Conservation (phyloP, 495 filamentous ascomycete species). For the Xylaria grammica region DNA sequence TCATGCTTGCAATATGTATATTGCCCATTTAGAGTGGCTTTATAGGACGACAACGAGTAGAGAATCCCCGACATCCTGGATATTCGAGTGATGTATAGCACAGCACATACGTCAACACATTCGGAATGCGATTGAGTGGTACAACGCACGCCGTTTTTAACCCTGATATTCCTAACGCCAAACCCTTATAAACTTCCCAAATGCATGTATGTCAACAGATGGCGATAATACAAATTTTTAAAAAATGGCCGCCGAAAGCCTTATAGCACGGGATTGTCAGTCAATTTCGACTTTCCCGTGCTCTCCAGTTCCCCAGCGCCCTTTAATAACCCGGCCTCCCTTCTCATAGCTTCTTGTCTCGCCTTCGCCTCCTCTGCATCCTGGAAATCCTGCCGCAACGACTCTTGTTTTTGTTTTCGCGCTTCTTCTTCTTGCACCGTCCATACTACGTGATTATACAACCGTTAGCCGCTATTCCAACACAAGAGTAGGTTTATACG, state of each 20-base stretch:
- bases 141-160: not conserved
- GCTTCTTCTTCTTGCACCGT: slow-evolving; percentile 69
- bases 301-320: slow-evolving; percentile 9
- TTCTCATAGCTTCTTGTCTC: slow-evolving; percentile 66
- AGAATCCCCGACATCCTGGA: not conserved
- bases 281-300: slow-evolving; percentile 15
- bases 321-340: slow-evolving; percentile 43
- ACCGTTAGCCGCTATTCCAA: slow-evolving; percentile 10
- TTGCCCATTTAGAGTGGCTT: not conserved
- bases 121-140: not conserved
- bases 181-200: not conserved
- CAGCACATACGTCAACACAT: not conserved
- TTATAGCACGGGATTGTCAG: slow-evolving; percentile 14
- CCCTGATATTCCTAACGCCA: not conserved
- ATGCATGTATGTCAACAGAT: not conserved
- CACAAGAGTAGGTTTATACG: not conserved
- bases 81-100: not conserved
- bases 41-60: not conserved
- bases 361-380: slow-evolving; percentile 63
- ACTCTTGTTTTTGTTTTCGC: slow-evolving; percentile 58
- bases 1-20: not conserved
- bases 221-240: slow-evolving; percentile 2
- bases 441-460: slow-evolving; percentile 61
- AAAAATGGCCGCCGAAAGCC: not conserved
- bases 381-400: slow-evolving; percentile 56